These are phyloP conservation scores for Boletellus deceptivus DNA, from an alignment of 1,284 basidiomycete species.

Conservation along the genomic window DNA sequence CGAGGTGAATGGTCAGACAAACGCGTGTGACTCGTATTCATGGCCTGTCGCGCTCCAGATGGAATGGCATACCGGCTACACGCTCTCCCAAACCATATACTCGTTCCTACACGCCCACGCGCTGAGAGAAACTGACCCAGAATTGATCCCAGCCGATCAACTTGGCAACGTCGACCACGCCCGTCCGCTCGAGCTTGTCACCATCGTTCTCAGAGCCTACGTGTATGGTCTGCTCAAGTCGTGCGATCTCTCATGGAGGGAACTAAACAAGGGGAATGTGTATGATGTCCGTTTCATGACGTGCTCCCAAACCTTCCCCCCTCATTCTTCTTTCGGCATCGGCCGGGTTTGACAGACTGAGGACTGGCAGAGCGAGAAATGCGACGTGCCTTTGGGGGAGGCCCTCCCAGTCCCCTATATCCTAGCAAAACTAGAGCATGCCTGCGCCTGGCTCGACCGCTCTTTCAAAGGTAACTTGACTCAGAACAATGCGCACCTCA, in stretches of 20 bases:
- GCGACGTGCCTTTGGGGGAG: constrained; percentile 77
- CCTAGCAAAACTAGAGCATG: constrained; percentile 61
- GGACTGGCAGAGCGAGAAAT: constrained; percentile 87
- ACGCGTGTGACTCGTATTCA: constrained; percentile 17
- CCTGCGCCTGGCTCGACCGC: constrained; percentile 48
- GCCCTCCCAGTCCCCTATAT: constrained; percentile 59
- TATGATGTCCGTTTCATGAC: constrained; percentile 62
- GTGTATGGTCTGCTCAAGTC: constrained; percentile 79
- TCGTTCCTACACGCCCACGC: constrained; percentile 80
- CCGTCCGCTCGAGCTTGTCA: constrained; percentile 59
- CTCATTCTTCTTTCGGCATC: constrained; percentile 7
- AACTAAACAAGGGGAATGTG: constrained; percentile 70
- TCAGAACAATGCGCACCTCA: background rate
- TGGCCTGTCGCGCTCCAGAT: constrained; percentile 50
- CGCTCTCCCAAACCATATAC: constrained; percentile 83
- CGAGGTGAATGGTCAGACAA: constrained; percentile 58
- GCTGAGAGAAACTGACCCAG: constrained; percentile 58
- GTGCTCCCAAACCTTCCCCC: constrained; percentile 10
- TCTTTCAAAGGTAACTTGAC: constrained; percentile 40
- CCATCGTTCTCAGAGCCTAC: constrained; percentile 68
- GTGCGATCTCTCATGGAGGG: constrained; percentile 80
- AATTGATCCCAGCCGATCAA: constrained; percentile 41
- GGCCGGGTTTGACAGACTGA: constrained; percentile 56
- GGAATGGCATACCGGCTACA: constrained; percentile 84
- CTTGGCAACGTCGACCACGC: constrained; percentile 20